A percentile compares a stretch with the other conserved stretches of the same genome.
Evolutionary conservation across 371 early-diverging fungal species (phyloP).

Genomic region (Actinomortierella ambigua): DNA sequence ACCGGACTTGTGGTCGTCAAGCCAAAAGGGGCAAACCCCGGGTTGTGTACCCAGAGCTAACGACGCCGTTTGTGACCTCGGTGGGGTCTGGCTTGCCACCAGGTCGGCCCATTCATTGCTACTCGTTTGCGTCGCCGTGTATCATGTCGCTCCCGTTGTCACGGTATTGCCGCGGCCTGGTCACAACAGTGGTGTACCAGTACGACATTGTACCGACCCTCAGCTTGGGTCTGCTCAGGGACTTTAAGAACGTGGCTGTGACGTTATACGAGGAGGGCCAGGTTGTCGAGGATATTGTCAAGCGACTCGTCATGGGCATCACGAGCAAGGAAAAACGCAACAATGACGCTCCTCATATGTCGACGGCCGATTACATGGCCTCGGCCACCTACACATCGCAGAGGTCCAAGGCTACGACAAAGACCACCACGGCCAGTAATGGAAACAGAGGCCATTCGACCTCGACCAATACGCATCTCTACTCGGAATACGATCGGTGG

Average conservation of each 20-base stretch:
- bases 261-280: conserved; percentile 68
- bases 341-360: no score
- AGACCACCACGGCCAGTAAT: not conserved
- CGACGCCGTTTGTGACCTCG: conserved; percentile 67
- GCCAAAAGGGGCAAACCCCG: conserved; percentile 3
- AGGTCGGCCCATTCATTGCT: conserved; percentile 79
- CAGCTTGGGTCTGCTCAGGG: conserved; percentile 73
- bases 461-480: conserved; percentile 3
- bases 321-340: no score
- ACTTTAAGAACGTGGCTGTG: conserved; percentile 75
- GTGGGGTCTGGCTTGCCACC: conserved; percentile 67
- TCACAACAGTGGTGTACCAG: conserved; percentile 76
- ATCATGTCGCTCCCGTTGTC: conserved; percentile 71
- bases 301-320: conserved; percentile 57
- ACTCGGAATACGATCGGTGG: conserved; percentile 38
- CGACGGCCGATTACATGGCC: conserved; percentile 2
- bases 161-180: conserved; percentile 69
- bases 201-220: conserved; percentile 76
- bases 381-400: conserved; percentile 7
- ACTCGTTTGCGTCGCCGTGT: conserved; percentile 78
- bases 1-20: conserved; percentile 8
- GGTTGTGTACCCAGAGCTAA: conserved; percentile 41
- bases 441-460: not conserved
- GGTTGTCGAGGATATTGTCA: conserved; percentile 73
- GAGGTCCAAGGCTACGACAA: not conserved